A percentile compares a stretch with the other conserved stretches of the same genome.
These are phyloP conservation scores for Diaporthe citrichinensis DNA, from an alignment of 2,329 filamentous ascomycete species.

Conservation along the genomic window DNA sequence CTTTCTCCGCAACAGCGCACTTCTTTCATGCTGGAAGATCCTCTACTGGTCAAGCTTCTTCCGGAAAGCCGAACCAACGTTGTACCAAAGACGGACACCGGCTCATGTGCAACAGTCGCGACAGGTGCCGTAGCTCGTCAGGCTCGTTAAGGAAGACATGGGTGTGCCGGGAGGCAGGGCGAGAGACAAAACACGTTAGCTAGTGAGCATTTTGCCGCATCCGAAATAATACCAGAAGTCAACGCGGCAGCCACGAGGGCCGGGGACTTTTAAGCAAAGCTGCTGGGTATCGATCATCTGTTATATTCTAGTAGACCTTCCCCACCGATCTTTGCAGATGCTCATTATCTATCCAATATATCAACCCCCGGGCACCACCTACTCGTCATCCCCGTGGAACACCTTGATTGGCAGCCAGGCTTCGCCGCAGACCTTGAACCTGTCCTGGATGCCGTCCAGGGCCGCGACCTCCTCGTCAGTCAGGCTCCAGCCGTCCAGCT, in stretches of 20 bases:
- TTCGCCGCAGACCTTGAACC: slow-evolving; percentile 88
- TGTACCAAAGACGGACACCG: neutral
- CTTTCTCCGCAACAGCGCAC: no score
- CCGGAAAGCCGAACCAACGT: no score
- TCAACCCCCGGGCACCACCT: slow-evolving; percentile 43
- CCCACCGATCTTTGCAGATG: slow-evolving; percentile 16
- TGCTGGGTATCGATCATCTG: neutral
- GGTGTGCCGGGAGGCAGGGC: no score
- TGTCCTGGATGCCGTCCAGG: slow-evolving; percentile 77
- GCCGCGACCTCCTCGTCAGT: slow-evolving; percentile 79
- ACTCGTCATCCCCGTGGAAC: slow-evolving; percentile 88
- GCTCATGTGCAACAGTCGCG: neutral
- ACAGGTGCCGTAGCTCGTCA: neutral
- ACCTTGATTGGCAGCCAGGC: slow-evolving; percentile 82
- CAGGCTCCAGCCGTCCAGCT: slow-evolving; percentile 80
- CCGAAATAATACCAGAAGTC: neutral
- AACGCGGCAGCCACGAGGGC: no score
- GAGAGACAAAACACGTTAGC: neutral
- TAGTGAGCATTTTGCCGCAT: neutral
- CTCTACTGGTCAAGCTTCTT: no score
- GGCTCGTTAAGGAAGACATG: neutral
- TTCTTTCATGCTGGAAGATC: neutral
- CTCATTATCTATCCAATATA: neutral
- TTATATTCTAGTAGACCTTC: neutral
- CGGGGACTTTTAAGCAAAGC: no score